Base-by-base conservation (phyloP, 2,329 filamentous ascomycete genomes). In the Lachnellula occidentalis region DNA sequence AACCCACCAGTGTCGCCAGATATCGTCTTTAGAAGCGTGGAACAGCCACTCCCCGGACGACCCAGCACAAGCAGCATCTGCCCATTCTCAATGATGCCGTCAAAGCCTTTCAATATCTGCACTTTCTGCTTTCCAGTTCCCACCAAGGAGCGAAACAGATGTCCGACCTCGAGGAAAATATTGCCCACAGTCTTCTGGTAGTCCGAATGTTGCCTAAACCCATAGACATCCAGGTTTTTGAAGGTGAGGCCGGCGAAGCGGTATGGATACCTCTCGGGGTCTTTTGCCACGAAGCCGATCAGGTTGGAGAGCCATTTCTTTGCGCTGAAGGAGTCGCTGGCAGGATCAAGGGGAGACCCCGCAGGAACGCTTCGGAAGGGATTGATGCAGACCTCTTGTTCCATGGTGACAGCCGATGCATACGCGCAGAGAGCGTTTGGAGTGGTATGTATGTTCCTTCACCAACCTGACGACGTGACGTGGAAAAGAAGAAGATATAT, bases 51-150 rank as follows among this genome's bases (percentile, higher is more conserved):
- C 19, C 79, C 78, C 0, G 85, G 85, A 17, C 83, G 77, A 2
- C 85, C 85, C 0, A 88, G 76, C 1, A 88, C 85, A 2, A 87
- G 76, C 19, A 87, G 69, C 64, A 88, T 78, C 72, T 88, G 83
- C 5, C 85, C 84, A 48, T 74, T 76, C 57, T 78, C 74, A 6
- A 88, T 68, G 1, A 86, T 58, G 12, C 85, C 85, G 58, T 87
- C 78, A 58, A 88, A 86, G 49, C 76, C 72, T 41, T 75, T 74
- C 17, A 88, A 71, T 58, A 88, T 88, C 21, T 62, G 53, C 21
- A 62, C 58, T 43, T 55, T 81, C 58, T 79, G 78, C 61, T 75
- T 73, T 42, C 75, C 76, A 59, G 77, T 78, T 55, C 79, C 79
- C 21, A 85, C 63, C 4, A 82, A 62, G 59, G 77, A 71, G 46